These are phyloP conservation scores for Komagataella populi DNA, from an alignment of 805 yeast genomes.

Conservation along the genomic window DNA sequence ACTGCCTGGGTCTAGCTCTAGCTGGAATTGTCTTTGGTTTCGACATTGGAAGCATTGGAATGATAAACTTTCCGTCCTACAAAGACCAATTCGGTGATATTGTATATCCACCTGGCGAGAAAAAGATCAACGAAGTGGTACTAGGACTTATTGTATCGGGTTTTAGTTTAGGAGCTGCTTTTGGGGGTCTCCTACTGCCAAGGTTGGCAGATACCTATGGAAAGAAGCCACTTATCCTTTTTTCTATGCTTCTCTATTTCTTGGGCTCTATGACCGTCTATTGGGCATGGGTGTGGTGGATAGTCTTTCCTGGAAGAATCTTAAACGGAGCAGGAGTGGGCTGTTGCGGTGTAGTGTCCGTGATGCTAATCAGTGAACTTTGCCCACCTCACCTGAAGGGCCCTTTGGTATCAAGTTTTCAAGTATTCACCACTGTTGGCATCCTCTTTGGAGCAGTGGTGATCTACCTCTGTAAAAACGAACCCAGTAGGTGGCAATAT, in stretches of 20 bases:
- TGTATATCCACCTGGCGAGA: neutral
- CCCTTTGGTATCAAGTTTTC: constrained; percentile 16
- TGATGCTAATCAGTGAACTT: constrained; percentile 22
- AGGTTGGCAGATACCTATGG: constrained; percentile 14
- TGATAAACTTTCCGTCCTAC: constrained; percentile 5
- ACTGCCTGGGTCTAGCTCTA: constrained; percentile 13
- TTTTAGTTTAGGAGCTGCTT: constrained; percentile 17
- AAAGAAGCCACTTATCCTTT: constrained; percentile 9
- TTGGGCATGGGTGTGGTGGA: constrained; percentile 8
- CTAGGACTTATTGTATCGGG: constrained; percentile 17
- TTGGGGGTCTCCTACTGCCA: constrained; percentile 15
- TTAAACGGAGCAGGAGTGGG: constrained; percentile 19
- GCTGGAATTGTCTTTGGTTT: constrained; percentile 22
- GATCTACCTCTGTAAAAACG: constrained; percentile 7
- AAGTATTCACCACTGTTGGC: constrained; percentile 20
- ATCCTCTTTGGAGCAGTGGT: constrained; percentile 17
- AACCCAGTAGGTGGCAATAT: constrained; percentile 9
- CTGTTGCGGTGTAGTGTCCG: constrained; percentile 16
- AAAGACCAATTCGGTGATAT: constrained; percentile 11
- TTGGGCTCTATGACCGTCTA: constrained; percentile 10
- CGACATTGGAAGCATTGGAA: constrained; percentile 19
- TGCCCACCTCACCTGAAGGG: constrained; percentile 18
- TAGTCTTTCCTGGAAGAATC: constrained; percentile 21
- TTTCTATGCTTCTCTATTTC: constrained; percentile 10
- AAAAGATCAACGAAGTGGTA: constrained; percentile 9